Evolutionary conservation across 2,329 filamentous ascomycete genomes (phyloP), one percentile per base, ranked within the genome.

Genomic region (Penicillium sp.): DNA sequence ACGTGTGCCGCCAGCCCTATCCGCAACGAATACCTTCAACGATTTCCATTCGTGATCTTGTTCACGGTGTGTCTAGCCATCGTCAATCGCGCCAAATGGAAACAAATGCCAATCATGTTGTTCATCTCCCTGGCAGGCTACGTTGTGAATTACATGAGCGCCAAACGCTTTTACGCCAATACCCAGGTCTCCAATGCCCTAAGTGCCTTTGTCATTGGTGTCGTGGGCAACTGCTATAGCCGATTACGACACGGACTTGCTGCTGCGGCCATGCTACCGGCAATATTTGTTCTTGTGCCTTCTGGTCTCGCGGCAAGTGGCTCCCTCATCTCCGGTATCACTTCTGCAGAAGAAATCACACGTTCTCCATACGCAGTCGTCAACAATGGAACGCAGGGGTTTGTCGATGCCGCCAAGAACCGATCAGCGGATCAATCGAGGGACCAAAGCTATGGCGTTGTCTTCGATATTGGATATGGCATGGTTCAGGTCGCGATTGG

Each of bases 81-180:
- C 65, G 87, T 93, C 70, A 92, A 92, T 72, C 89, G 93, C 61
- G 88, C 88, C 55, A 90, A 91, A 72, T 90, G 83, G 83, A 87
- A 84, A 63, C 89, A 93, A 67, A 83, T 86, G 31, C 89, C 89
- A 0, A 80, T 89, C 47, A 93, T 93, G 89, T 75, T 89, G 4
- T 42, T 83, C 54, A 92, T 95, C 63, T 84, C 89, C 0, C 75
- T 91, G 31, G 82, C 84, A 0, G 90, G 90, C 8, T 94, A 89
- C 67, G 77, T 86, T 7, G 87, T 90, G 63, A 93, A 88, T 72
- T 89, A 84, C 73, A 92, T 89, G 72, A 85, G 83, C 13, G 83
- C 83, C 31, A 77, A 81, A 29, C 84, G 82, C 59, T 90, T 93
- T 67, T 75, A 80, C 22, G 83, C 81, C 46, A 92, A 90, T 63